Conservation (phyloP, 73 alveolate species). For the Effrenium voratum region DNA sequence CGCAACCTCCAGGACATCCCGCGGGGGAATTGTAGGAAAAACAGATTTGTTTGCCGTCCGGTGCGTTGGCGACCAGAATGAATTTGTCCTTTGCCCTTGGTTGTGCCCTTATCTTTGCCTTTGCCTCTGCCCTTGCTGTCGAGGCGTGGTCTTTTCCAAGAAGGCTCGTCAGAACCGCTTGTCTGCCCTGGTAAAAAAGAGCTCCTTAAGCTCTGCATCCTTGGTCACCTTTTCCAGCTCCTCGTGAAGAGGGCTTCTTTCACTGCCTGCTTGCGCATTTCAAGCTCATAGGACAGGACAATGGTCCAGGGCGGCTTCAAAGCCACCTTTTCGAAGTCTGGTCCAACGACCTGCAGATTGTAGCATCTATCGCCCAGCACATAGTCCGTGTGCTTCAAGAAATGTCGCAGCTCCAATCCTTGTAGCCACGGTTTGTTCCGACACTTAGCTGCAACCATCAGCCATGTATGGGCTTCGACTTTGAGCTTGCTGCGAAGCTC, state of each 20-base stretch:
- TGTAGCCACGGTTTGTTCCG: not conserved
- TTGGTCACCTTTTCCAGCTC: not conserved
- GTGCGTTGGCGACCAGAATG: not conserved
- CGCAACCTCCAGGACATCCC: not conserved
- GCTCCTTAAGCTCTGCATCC: too few species aligned
- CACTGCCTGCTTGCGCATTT: not conserved
- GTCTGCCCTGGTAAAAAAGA: too few species aligned
- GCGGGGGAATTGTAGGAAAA: not conserved
- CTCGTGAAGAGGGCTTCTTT: not conserved
- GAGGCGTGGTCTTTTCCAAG: too few species aligned
- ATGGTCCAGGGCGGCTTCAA: not conserved
- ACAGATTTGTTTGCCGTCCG: not conserved
- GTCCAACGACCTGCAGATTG: not conserved
- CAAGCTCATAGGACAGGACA: not conserved
- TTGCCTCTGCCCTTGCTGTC: not conserved
- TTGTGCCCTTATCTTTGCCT: not conserved
- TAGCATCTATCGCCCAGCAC: not conserved
- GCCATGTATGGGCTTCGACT: not conserved
- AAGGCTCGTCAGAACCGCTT: too few species aligned
- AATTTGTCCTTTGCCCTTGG: not conserved
- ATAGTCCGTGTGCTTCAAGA: not conserved
- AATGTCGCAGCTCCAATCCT: not conserved
- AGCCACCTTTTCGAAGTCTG: too few species aligned
- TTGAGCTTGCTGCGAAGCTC: not conserved
- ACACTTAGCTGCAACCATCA: slow-evolving; percentile 8